A percentile compares a stretch with the other conserved stretches of the same genome.
phyloP scores from a whole-genome alignment of 164 flowering plant genomes.

The Vitis rupestris region DNA sequence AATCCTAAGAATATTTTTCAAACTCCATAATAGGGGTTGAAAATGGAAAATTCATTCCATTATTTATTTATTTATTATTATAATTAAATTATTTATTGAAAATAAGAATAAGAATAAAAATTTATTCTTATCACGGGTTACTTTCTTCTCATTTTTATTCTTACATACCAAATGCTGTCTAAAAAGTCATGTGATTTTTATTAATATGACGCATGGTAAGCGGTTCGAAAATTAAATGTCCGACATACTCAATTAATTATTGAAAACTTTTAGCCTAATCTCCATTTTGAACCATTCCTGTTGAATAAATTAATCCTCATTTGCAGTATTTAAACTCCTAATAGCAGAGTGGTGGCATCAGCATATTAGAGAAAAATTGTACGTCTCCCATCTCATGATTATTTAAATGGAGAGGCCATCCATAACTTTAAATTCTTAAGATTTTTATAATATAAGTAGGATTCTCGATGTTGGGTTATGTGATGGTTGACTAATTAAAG shows the following conservation, averaged over 20 bases:
- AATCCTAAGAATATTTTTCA: no score
- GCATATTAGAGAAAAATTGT: not conserved
- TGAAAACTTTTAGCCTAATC: not conserved
- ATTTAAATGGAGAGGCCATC: not conserved
- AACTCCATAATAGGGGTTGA: no score
- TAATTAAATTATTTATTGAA: no score
- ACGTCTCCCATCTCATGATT: not conserved
- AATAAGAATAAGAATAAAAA: no score
- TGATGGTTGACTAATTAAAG: not conserved
- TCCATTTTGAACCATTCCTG: not conserved
- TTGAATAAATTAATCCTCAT: not conserved
- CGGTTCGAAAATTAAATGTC: not conserved
- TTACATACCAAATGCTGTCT: no score
- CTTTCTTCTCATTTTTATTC: no score
- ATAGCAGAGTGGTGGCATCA: not conserved
- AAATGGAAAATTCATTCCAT: no score
- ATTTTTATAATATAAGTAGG: not conserved
- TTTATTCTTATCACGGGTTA: no score
- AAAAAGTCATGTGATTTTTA: no score
- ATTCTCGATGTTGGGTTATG: conserved; percentile 5
- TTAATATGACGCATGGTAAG: no score
- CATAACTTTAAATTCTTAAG: not conserved
- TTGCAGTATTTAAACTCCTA: not conserved
- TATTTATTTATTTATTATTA: no score
- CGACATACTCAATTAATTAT: not conserved